phyloP scores from a whole-genome alignment of 208 protist genomes.

The Tritrichomonas foetus region DNA sequence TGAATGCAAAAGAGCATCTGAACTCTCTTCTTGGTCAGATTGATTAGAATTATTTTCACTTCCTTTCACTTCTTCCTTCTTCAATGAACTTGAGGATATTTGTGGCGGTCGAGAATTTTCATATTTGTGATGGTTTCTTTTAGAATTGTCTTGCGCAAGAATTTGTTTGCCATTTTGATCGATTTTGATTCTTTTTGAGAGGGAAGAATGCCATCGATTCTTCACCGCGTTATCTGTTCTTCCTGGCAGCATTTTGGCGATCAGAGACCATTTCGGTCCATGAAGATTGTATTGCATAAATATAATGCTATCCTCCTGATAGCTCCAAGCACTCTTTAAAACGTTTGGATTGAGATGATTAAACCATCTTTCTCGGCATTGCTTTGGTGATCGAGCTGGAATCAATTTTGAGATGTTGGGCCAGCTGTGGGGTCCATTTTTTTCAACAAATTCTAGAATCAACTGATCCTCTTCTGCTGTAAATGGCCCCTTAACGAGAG shows the following conservation, averaged over 20 bases:
- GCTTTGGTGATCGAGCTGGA: not conserved
- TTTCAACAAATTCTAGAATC: not conserved
- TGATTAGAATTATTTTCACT: no score
- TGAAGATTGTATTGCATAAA: not conserved
- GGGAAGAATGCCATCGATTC: not conserved
- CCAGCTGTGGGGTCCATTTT: not conserved
- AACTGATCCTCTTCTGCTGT: not conserved
- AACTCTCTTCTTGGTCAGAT: no score
- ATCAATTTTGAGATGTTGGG: not conserved
- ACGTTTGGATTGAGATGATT: not conserved
- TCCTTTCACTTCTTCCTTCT: no score
- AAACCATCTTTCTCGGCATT: not conserved
- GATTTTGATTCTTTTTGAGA: not conserved
- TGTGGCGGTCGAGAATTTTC: no score
- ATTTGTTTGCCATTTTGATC: not conserved
- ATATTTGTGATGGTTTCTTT: no score
- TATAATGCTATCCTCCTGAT: not conserved
- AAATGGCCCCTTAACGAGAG: not conserved
- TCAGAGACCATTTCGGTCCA: not conserved
- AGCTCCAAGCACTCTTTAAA: not conserved
- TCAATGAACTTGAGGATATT: no score
- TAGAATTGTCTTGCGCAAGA: not conserved
- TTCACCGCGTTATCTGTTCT: no score
- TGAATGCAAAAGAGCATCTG: no score
- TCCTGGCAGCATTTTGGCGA: conserved; percentile 12